phyloP scores from a whole-genome alignment of 2,329 filamentous ascomycete species.

The Teratosphaeria zuluensis region DNA sequence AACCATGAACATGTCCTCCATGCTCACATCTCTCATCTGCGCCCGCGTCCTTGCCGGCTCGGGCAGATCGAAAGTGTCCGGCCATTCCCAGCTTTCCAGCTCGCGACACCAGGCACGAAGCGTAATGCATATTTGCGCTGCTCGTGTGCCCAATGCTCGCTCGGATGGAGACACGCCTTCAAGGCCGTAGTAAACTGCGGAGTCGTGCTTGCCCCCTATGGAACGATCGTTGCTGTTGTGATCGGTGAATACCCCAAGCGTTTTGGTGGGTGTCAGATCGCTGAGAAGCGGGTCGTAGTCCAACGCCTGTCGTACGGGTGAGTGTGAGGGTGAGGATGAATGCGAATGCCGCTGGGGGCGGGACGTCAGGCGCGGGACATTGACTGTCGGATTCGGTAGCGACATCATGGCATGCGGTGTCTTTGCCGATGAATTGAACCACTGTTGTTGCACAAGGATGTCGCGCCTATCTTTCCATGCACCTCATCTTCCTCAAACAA shows the following conservation, averaged over 20 bases:
- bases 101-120: conserved; percentile 70
- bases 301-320: conserved; percentile 18
- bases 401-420: background rate
- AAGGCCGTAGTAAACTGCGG: conserved; percentile 44
- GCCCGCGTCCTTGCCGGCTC: conserved; percentile 18
- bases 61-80: conserved; percentile 38
- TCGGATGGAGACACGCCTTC: conserved; percentile 54
- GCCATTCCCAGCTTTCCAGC: conserved; percentile 53
- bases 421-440: background rate
- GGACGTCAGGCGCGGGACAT: conserved; percentile 18
- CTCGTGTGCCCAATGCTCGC: conserved; percentile 60
- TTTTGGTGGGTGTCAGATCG: conserved; percentile 51
- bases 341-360: conserved; percentile 12
- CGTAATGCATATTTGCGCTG: conserved; percentile 59
- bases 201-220: conserved; percentile 21
- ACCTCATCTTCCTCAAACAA: background rate
- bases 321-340: conserved; percentile 21
- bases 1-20: conserved; percentile 1
- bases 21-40: conserved; percentile 13
- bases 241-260: conserved; percentile 51
- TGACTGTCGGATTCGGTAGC: conserved; percentile 18
- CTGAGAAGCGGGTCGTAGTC: conserved; percentile 40
- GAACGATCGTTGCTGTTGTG: conserved; percentile 7
- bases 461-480: background rate
- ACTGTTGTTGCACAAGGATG: background rate